phyloP scores from a whole-genome alignment of 306 rosid species.

The Clitoria ternatea region DNA sequence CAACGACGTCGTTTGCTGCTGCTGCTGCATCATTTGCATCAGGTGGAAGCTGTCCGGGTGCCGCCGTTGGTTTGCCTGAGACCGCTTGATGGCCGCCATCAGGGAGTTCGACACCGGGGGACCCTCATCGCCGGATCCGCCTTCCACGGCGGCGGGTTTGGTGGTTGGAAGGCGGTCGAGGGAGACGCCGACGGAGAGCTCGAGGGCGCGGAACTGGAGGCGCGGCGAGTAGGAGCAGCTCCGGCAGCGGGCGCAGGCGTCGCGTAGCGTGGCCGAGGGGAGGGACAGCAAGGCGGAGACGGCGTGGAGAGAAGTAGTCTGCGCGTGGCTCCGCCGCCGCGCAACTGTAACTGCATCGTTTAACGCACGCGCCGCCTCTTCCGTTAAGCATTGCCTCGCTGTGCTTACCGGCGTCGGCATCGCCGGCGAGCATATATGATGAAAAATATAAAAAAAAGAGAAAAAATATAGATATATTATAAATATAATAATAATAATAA shows the following conservation, averaged over 20 bases:
- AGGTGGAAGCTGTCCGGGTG: constrained; percentile 84
- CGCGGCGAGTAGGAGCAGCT: constrained; percentile 69
- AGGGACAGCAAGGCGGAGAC: constrained; percentile 70
- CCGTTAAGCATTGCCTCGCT: constrained; percentile 92
- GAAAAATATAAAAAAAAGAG: no score
- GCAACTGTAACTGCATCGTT: constrained; percentile 86
- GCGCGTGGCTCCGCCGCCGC: constrained; percentile 75
- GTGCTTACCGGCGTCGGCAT: constrained; percentile 98
- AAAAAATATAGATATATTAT: neutral
- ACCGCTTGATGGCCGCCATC: constrained; percentile 93
- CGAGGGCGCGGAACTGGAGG: constrained; percentile 78
- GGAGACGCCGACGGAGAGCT: constrained; percentile 85
- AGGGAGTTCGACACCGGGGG: constrained; percentile 91
- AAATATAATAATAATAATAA: neutral
- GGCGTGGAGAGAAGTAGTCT: constrained; percentile 87
- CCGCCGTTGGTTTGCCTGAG: constrained; percentile 92
- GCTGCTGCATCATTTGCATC: constrained; percentile 57
- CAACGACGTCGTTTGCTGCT: constrained; percentile 54
- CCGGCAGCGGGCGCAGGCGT: constrained; percentile 72
- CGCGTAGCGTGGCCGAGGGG: constrained; percentile 70
- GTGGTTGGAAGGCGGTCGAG: constrained; percentile 73
- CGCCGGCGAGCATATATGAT: constrained; percentile 78
- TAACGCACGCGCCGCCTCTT: constrained; percentile 78
- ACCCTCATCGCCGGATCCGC: constrained; percentile 29
- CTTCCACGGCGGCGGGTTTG: neutral